phyloP scores from a whole-genome alignment of 1,284 basidiomycete genomes.

The Fomitopsis betulina region DNA sequence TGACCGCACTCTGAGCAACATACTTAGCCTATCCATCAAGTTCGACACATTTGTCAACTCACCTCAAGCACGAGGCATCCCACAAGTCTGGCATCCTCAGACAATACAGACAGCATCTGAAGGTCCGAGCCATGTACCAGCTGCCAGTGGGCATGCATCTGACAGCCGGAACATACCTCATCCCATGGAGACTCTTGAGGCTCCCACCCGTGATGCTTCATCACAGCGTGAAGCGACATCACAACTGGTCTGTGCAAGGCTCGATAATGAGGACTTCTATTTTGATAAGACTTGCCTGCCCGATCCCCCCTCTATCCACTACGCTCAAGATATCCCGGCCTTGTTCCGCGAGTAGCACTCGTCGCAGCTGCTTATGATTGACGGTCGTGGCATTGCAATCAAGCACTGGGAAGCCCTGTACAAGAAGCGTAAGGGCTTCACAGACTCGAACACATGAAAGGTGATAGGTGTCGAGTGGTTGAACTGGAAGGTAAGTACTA shows the following conservation, averaged over 20 bases:
- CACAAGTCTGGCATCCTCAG: too few relatives aligned
- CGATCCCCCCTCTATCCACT: conserved; percentile 4
- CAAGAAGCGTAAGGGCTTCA: conserved; percentile 8
- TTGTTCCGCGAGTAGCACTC: conserved; percentile 20
- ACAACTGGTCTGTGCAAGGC: neutral
- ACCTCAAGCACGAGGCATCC: neutral
- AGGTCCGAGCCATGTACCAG: neutral
- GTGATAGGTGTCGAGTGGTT: conserved; percentile 13
- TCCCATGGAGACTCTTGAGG: neutral
- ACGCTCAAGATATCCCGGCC: conserved; percentile 11
- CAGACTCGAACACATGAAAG: conserved; percentile 12
- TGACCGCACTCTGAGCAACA: neutral
- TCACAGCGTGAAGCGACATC: neutral
- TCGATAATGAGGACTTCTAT: neutral
- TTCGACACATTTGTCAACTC: neutral
- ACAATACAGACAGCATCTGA: neutral
- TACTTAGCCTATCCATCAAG: neutral
- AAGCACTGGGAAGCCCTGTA: conserved; percentile 19
- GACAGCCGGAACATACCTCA: neutral
- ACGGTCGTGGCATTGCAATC: conserved; percentile 17
- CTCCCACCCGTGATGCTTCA: neutral
- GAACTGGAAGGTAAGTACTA: conserved; percentile 21
- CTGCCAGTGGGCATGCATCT: neutral
- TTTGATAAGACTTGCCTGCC: neutral
- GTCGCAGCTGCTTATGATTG: conserved; percentile 13